Percentiles rank a stretch among this genome's conserved stretches.
phyloP scores from a whole-genome alignment of 2,329 filamentous ascomycete genomes.

The Alternaria triticimaculans region DNA sequence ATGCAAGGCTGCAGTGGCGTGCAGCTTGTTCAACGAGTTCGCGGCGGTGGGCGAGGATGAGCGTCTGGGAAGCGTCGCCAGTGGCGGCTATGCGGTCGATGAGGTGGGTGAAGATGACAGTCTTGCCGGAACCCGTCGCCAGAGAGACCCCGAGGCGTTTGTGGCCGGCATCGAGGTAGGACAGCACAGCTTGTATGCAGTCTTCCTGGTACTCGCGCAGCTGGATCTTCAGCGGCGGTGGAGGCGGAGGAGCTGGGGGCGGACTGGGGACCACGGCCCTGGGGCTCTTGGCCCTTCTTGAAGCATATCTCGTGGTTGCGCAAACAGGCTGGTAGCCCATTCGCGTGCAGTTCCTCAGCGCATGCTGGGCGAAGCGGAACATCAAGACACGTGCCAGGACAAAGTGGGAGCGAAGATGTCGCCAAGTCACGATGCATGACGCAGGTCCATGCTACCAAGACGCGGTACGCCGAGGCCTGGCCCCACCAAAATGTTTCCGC shows the following conservation, averaged over 20 bases:
- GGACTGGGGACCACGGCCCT: not conserved
- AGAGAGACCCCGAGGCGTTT: conserved; percentile 84
- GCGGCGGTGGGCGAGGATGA: conserved; percentile 89
- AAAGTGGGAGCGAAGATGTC: conserved; percentile 23
- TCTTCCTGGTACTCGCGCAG: conserved; percentile 89
- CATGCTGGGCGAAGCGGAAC: conserved; percentile 41
- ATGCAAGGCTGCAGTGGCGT: conserved; percentile 78
- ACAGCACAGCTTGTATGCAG: conserved; percentile 82
- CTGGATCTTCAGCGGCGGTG: conserved; percentile 54
- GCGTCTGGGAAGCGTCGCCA: conserved; percentile 71
- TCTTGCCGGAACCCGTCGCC: conserved; percentile 89
- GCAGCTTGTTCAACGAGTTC: conserved; percentile 96
- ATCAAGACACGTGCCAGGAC: conserved; percentile 30
- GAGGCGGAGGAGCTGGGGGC: conserved; percentile 13
- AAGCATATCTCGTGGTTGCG: conserved; percentile 23
- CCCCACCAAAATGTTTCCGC: conserved; percentile 9
- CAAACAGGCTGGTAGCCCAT: conserved; percentile 11
- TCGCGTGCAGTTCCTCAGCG: conserved; percentile 31
- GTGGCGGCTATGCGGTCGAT: conserved; percentile 75
- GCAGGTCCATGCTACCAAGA: not conserved
- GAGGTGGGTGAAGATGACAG: conserved; percentile 95
- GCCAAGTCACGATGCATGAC: conserved; percentile 33
- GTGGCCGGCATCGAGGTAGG: conserved; percentile 72
- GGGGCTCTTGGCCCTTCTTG: conserved; percentile 9
- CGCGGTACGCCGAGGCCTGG: conserved; percentile 9